These are phyloP conservation scores for Nannochloropsis oceanica DNA, from an alignment of 108 stramenopile genomes.

Conservation along the genomic window DNA sequence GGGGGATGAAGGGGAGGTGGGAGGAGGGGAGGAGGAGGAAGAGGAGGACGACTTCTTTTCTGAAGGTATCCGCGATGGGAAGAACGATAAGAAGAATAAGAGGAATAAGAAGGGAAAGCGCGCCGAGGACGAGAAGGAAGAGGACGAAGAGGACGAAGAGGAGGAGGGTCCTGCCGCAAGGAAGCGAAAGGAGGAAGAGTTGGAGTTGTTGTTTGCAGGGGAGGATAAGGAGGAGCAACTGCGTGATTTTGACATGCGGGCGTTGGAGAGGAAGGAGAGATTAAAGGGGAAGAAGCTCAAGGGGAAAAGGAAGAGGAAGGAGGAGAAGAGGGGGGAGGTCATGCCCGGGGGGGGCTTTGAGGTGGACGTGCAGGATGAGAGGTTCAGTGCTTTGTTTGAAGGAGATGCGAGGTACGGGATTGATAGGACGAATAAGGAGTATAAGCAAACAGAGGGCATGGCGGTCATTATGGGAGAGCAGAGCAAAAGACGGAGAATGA, in stretches of 20 bases:
- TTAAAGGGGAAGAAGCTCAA: slow-evolving; percentile 19
- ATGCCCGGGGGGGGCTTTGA: background rate
- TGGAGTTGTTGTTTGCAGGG: background rate
- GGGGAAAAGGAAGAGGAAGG: slow-evolving; percentile 18
- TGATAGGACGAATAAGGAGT: slow-evolving; percentile 65
- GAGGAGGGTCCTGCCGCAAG: background rate
- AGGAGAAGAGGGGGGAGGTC: slow-evolving; percentile 1
- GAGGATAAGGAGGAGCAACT: slow-evolving; percentile 17
- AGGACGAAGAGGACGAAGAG: background rate
- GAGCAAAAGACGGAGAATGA: slow-evolving; percentile 50
- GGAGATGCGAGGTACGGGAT: slow-evolving; percentile 83
- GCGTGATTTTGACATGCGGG: slow-evolving; percentile 16
- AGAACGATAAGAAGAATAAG: slow-evolving; percentile 2
- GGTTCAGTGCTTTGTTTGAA: slow-evolving; percentile 70
- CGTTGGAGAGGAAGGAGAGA: slow-evolving; percentile 4
- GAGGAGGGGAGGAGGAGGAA: background rate
- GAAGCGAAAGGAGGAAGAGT: background rate
- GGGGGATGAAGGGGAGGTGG: background rate
- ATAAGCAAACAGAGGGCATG: slow-evolving; percentile 77
- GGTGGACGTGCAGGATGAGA: slow-evolving; percentile 59
- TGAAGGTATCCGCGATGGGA: background rate
- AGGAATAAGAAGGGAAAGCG: background rate
- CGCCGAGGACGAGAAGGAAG: background rate
- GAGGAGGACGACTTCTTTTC: background rate
- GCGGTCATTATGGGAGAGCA: slow-evolving; percentile 61